Conservation (phyloP, 371 early-diverging fungal species). For the Apophysomyces variabilis region DNA sequence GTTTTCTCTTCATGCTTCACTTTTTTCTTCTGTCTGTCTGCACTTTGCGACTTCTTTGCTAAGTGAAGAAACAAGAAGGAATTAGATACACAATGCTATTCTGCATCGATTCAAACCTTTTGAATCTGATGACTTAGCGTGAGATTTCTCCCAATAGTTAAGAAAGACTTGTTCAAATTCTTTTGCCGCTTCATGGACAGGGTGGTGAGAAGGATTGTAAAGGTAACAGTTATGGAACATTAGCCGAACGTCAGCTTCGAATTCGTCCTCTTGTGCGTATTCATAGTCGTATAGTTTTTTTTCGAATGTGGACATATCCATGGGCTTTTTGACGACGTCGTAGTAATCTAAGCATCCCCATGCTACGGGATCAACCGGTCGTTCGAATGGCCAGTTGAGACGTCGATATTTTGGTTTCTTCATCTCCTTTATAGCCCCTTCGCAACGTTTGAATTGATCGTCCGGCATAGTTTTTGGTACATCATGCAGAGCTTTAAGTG, state of each 20-base stretch:
- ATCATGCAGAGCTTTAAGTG: slow-evolving; percentile 1
- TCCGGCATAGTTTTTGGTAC: slow-evolving; percentile 40
- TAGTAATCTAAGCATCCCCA: slow-evolving; percentile 90
- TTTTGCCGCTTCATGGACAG: slow-evolving; percentile 66
- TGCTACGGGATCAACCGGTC: slow-evolving; percentile 90
- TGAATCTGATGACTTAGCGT: slow-evolving; percentile 34
- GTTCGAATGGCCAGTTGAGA: slow-evolving; percentile 61
- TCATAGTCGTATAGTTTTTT: slow-evolving; percentile 65
- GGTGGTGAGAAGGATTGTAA: slow-evolving; percentile 86
- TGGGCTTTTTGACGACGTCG: slow-evolving; percentile 90
- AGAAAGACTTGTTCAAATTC: slow-evolving; percentile 59
- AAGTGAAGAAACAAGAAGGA: background rate
- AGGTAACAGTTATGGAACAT: slow-evolving; percentile 89
- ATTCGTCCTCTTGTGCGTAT: slow-evolving; percentile 51
- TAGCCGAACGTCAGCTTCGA: slow-evolving; percentile 63
- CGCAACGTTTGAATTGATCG: slow-evolving; percentile 72
- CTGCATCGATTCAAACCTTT: slow-evolving; percentile 16
- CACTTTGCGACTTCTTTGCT: slow-evolving; percentile 12
- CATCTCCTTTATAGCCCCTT: slow-evolving; percentile 42
- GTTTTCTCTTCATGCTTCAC: slow-evolving; percentile 6
- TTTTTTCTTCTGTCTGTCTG: slow-evolving; percentile 15
- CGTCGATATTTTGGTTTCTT: slow-evolving; percentile 31
- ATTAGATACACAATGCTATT: slow-evolving; percentile 12
- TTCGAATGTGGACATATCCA: slow-evolving; percentile 95
- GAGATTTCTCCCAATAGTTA: slow-evolving; percentile 72